Percentiles rank a stretch among this genome's conserved stretches.
Conservation (phyloP, 306 rosid genomes). For the Sphenostylis stenocarpa region DNA sequence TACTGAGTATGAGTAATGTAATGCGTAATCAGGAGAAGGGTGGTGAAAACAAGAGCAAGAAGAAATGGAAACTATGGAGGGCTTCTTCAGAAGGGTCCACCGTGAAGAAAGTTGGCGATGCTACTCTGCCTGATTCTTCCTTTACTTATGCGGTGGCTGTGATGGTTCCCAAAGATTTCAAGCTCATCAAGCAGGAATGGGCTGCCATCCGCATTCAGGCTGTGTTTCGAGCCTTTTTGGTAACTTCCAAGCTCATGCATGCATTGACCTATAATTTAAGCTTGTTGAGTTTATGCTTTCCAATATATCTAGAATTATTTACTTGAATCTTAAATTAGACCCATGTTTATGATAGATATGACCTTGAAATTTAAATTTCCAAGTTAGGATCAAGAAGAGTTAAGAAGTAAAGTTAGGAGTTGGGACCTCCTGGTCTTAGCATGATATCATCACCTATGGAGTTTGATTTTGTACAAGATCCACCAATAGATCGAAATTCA, state of each 20-base stretch:
- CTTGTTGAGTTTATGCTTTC: neutral
- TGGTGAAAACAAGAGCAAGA: slow-evolving; percentile 51
- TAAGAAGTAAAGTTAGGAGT: neutral
- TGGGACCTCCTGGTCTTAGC: neutral
- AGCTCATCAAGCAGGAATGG: slow-evolving; percentile 65
- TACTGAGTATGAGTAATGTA: neutral
- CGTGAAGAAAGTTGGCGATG: slow-evolving; percentile 36
- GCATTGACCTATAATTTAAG: neutral
- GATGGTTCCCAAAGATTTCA: slow-evolving; percentile 67
- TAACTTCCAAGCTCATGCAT: slow-evolving; percentile 15
- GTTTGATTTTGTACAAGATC: neutral
- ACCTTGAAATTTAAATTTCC: neutral
- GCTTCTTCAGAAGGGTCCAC: slow-evolving; percentile 54
- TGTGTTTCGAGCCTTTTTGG: slow-evolving; percentile 79
- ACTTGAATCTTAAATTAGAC: neutral
- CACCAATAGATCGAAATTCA: neutral
- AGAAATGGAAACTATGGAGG: slow-evolving; percentile 90
- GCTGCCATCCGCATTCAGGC: slow-evolving; percentile 87
- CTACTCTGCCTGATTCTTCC: slow-evolving; percentile 37
- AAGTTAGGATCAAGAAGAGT: neutral
- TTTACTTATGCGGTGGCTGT: slow-evolving; percentile 67
- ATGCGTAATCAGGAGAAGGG: slow-evolving; percentile 48
- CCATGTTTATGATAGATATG: neutral
- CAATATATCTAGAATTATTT: neutral
- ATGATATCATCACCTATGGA: neutral